Evolutionary conservation across 306 rosid genomes (phyloP).

Genomic region (Cucumis melo): DNA sequence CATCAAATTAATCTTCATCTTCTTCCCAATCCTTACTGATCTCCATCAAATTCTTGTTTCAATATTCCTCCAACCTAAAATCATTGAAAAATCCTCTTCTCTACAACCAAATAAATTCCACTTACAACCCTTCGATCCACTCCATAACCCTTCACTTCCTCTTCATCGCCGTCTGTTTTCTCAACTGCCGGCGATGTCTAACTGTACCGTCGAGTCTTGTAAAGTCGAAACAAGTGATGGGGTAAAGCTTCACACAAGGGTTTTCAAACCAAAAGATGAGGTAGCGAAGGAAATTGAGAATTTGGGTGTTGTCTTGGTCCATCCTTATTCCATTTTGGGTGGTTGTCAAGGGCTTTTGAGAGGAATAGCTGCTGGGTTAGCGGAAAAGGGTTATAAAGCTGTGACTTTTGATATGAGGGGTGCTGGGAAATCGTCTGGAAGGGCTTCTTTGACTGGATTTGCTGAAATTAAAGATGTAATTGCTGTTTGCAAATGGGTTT

Average conservation of each 20-base stretch:
- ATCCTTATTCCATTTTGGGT: conserved; percentile 81
- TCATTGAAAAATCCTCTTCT: neutral
- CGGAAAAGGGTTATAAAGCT: conserved; percentile 40
- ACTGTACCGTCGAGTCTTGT: conserved; percentile 37
- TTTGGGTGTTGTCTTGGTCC: conserved; percentile 62
- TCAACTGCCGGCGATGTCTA: conserved; percentile 19
- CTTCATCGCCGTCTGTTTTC: neutral
- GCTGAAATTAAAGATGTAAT: conserved; percentile 67
- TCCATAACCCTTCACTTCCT: neutral
- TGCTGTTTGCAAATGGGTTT: conserved; percentile 57
- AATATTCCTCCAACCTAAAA: neutral
- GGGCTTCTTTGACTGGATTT: conserved; percentile 67
- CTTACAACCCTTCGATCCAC: neutral
- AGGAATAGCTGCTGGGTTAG: conserved; percentile 73
- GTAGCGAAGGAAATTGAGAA: neutral
- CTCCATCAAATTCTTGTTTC: neutral
- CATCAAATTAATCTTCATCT: neutral
- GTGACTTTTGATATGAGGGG: conserved; percentile 87
- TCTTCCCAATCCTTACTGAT: neutral
- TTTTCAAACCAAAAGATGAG: conserved; percentile 45
- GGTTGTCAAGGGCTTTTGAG: conserved; percentile 76
- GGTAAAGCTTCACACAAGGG: conserved; percentile 49
- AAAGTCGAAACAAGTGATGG: conserved; percentile 53
- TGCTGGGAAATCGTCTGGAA: conserved; percentile 64
- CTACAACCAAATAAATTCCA: neutral